Base-by-base conservation (phyloP, 352 stramenopile species). In the Blastocystis sp. region DNA sequence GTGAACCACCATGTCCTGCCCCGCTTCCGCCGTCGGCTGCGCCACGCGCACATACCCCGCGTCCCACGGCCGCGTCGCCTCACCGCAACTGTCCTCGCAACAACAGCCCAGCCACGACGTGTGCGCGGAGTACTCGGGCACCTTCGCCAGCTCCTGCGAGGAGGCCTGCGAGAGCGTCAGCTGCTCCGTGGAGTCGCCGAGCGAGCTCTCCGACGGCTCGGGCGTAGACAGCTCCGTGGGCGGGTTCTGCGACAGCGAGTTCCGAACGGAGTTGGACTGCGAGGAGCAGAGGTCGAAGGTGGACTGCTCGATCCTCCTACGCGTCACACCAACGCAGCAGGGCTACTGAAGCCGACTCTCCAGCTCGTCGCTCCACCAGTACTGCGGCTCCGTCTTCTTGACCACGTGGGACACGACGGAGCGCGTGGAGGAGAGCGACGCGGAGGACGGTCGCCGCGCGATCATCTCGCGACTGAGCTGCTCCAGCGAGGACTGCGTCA, bases 401-500 rank as follows among this genome's bases (percentile, higher is more conserved):
- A 55, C 45, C 45, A 55, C 45, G 45, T 55, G 45, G 6, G 45
- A 19, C 45, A 55, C 16, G 6, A 55, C 45, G 16, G 45, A 55
- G 45, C 45, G 45, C 45, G 45, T 6, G 6, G 45, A 19, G 45
- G 45, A 55, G 45, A 55, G 6, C 6, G 45, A 55, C 6, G 16
- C 45, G 45, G 45, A 6, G 45, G 6, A 19, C 6, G 45, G 45
- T 16, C 45, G 45, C 45, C 45, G 45, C 45, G 16, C 45, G 45
- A 55, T 16, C 45, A 55, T 6, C 45, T 55, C 45, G 45, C 45
- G 45, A 16, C 45, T 55, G 45, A 59, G 31, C 16, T 29, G 71
- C 37, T 81, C 71, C 3, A 81, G 45, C 9, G 71, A 81, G n/a
- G 71, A 67, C 26, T 63, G 71, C 33, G 71, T 81, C 21, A 81